Evolutionary conservation across 495 filamentous ascomycete species (phyloP).

Genomic region (Usnea hakonensis): DNA sequence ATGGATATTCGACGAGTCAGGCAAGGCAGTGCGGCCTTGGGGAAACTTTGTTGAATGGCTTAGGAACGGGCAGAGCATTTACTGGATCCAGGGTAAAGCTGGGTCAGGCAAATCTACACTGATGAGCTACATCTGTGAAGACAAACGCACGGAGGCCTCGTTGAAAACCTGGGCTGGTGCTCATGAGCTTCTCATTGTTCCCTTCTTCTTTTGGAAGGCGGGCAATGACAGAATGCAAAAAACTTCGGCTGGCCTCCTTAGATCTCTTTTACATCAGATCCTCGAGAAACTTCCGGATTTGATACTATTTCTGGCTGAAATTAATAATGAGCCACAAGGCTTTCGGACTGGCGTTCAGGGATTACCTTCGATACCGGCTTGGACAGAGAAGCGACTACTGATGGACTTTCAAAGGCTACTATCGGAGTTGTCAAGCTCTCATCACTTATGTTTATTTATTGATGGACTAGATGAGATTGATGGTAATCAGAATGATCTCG

Average conservation of each 20-base stretch:
- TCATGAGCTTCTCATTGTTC: constrained; percentile 26
- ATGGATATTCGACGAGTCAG: constrained; percentile 13
- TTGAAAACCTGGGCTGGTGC: constrained; percentile 20
- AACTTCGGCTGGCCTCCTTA: constrained; percentile 36
- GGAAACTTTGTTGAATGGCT: constrained; percentile 30
- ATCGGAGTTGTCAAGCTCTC: background rate
- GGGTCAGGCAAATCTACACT: constrained; percentile 41
- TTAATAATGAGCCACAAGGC: no score
- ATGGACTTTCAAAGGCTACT: background rate
- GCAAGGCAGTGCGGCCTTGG: background rate
- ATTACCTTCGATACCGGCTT: background rate
- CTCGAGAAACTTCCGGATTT: constrained; percentile 14
- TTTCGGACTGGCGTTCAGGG: no score
- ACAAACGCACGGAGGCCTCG: background rate
- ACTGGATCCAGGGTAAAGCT: constrained; percentile 35
- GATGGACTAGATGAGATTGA: constrained; percentile 10
- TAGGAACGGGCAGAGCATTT: constrained; percentile 24
- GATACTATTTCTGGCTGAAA: no score
- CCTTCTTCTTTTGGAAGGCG: constrained; percentile 42
- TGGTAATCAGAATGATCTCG: constrained; percentile 4
- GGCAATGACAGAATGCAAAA: constrained; percentile 34
- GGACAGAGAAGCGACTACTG: constrained; percentile 3
- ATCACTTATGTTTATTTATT: constrained; percentile 4
- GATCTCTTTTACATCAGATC: constrained; percentile 36
- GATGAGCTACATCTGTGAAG: constrained; percentile 33